These are phyloP conservation scores for Sideroxylon spinosum DNA, from an alignment of 179 eudicot species.

Conservation along the genomic window DNA sequence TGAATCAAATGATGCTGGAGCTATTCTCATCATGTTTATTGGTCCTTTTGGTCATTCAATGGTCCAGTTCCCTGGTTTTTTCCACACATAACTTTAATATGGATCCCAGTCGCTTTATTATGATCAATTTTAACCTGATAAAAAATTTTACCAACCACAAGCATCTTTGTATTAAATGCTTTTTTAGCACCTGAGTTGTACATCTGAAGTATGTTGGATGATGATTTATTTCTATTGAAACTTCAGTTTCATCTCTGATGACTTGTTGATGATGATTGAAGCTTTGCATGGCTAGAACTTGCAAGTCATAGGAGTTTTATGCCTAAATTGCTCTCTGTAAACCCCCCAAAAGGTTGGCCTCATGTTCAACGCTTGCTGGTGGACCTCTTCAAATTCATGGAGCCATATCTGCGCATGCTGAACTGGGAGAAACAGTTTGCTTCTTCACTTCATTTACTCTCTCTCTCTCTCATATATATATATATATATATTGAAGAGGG, in stretches of 20 bases:
- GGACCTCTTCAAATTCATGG: conserved; percentile 82
- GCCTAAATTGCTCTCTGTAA: conserved; percentile 84
- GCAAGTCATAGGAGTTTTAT: conserved; percentile 90
- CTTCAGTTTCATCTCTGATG: neutral
- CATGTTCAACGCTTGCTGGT: conserved; percentile 73
- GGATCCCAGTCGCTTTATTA: neutral
- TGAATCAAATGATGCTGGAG: neutral
- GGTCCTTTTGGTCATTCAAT: neutral
- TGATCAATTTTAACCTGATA: neutral
- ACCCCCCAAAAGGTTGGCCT: conserved; percentile 91
- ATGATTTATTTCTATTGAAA: neutral
- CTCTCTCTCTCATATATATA: neutral
- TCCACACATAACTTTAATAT: neutral
- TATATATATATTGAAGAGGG: neutral
- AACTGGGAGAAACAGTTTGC: conserved; percentile 79
- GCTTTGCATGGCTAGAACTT: conserved; percentile 96
- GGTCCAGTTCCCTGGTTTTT: neutral
- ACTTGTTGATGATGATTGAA: conserved; percentile 32
- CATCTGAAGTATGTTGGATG: neutral
- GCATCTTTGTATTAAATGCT: neutral
- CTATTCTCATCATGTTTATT: neutral
- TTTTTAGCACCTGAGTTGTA: neutral
- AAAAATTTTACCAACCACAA: neutral
- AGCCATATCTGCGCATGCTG: conserved; percentile 86
- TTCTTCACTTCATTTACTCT: conserved; percentile 17